Evolutionary conservation across 345 rosid species (phyloP).

Genomic region (Eucalyptus brandiana): DNA sequence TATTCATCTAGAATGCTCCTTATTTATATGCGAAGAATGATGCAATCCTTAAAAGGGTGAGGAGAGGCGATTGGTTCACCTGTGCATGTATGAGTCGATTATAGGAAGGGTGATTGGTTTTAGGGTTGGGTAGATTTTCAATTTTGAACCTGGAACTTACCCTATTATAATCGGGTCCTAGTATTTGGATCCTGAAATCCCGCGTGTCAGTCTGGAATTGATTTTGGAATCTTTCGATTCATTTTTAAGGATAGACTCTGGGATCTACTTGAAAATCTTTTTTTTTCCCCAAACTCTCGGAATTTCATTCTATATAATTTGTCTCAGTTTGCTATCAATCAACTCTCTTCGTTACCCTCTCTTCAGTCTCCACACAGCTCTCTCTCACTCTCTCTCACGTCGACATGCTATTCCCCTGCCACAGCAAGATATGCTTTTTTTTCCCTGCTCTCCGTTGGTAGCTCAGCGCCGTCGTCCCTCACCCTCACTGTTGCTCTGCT

Average conservation of each 20-base stretch:
- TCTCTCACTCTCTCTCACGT: not conserved
- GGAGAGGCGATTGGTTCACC: not conserved
- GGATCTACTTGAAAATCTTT: not conserved
- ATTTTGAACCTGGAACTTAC: not conserved
- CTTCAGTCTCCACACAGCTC: not conserved
- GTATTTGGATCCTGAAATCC: not conserved
- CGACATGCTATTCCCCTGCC: not conserved
- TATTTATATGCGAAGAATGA: not conserved
- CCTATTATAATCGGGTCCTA: not conserved
- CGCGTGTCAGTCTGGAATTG: not conserved
- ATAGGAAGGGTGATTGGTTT: not conserved
- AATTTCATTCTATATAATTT: not conserved
- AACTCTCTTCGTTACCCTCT: not conserved
- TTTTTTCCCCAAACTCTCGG: not conserved
- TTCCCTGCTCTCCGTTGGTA: not conserved
- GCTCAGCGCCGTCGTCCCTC: not conserved
- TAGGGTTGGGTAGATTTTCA: not conserved
- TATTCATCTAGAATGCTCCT: not conserved
- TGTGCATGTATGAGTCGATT: not conserved
- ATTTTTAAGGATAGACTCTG: no score
- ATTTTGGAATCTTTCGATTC: not conserved
- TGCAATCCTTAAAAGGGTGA: not conserved
- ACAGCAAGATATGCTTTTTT: not conserved
- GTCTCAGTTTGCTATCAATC: not conserved
- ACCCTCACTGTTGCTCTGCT: not conserved